Evolutionary conservation across 176 grass and related monocot species (phyloP).

Genomic region (Puccinellia tenuiflora): DNA sequence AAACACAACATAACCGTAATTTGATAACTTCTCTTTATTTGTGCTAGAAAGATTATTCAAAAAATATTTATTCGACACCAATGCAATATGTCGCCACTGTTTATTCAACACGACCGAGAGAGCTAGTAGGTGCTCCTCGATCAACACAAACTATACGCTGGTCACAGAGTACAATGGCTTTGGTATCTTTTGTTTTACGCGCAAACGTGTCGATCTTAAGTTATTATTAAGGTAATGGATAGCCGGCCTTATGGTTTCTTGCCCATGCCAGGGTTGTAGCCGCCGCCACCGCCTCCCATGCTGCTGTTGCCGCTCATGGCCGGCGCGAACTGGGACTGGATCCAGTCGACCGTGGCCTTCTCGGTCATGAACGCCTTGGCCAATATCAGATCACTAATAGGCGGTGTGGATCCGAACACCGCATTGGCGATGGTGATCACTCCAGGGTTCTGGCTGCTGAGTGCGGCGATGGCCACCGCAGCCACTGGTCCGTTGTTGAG

Average conservation of each 20-base stretch:
- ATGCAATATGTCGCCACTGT: background rate
- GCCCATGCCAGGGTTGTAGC: background rate
- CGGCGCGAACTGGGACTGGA: conserved; percentile 48
- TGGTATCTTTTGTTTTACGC: background rate
- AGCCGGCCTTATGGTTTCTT: background rate
- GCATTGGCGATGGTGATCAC: conserved; percentile 65
- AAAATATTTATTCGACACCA: background rate
- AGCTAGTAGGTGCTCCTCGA: background rate
- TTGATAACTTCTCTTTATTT: too few species aligned
- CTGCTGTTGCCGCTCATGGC: background rate
- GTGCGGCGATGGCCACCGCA: conserved; percentile 44
- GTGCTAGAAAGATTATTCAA: too few species aligned
- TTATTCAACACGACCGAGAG: conserved; percentile 20
- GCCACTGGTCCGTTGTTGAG: conserved; percentile 33
- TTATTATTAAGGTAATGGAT: background rate
- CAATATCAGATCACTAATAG: conserved; percentile 49
- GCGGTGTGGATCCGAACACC: conserved; percentile 49
- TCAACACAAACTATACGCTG: conserved; percentile 2
- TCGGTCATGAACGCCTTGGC: conserved; percentile 71
- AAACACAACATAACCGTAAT: background rate
- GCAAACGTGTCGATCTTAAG: background rate
- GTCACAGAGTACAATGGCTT: background rate
- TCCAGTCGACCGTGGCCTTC: conserved; percentile 46
- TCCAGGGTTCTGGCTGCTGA: conserved; percentile 75
- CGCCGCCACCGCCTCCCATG: background rate